Percentiles rank a stretch among this genome's conserved stretches.
Evolutionary conservation across 371 early-diverging fungal genomes (phyloP).

Genomic region (Mortierella sp.): DNA sequence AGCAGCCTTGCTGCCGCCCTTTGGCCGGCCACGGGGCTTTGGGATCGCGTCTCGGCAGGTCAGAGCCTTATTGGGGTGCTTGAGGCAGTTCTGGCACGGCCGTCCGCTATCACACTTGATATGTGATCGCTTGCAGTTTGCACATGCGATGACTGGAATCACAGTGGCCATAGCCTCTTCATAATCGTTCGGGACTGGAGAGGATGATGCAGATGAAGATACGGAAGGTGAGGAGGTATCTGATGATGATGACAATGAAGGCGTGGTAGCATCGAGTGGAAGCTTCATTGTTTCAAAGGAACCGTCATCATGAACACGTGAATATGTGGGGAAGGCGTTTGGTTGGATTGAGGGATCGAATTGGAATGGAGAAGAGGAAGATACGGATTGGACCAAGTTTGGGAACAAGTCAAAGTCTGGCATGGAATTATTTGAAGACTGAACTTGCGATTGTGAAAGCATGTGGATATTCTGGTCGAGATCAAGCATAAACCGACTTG

Average conservation of each 20-base stretch:
- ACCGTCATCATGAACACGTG: background rate
- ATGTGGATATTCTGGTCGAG: constrained; percentile 3
- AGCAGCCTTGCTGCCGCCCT: constrained; percentile 56
- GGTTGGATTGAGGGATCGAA: constrained; percentile 5
- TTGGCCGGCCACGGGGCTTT: constrained; percentile 55
- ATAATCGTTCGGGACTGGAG: constrained; percentile 27
- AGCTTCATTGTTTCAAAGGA: background rate
- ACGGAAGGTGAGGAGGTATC: constrained; percentile 26
- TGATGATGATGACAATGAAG: constrained; percentile 19
- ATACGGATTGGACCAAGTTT: background rate
- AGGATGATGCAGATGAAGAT: constrained; percentile 21
- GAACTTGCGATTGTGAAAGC: background rate
- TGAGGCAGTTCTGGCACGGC: constrained; percentile 51
- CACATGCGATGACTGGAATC: constrained; percentile 42
- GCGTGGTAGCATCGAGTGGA: background rate
- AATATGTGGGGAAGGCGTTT: background rate
- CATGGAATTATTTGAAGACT: background rate
- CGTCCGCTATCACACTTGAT: constrained; percentile 55
- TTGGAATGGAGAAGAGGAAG: constrained; percentile 14
- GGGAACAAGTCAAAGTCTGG: background rate
- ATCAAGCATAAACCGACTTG: constrained; percentile 1
- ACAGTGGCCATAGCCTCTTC: constrained; percentile 20
- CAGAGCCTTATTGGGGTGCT: constrained; percentile 46
- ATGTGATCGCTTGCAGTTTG: constrained; percentile 51
- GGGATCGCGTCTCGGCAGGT: constrained; percentile 54